Conservation (phyloP, 2,329 filamentous ascomycete genomes). For the Aspergillus sclerotialis region DNA sequence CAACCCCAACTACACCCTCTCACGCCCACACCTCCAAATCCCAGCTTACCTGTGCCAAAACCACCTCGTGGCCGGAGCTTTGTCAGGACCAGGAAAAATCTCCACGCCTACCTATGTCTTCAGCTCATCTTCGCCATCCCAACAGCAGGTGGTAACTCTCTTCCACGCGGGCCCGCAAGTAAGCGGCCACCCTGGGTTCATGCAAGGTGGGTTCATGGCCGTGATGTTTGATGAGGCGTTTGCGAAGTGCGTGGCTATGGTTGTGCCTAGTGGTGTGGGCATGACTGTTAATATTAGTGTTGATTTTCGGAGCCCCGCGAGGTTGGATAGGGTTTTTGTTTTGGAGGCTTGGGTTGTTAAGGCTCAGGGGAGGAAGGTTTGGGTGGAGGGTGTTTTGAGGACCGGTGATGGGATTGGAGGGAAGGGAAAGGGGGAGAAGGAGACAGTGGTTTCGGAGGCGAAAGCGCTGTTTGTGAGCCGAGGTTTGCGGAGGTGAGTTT, state of each 20-base stretch:
- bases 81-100: too few species aligned
- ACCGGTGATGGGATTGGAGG: slow-evolving; percentile 7
- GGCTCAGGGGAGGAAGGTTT: slow-evolving; percentile 31
- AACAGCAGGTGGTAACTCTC: slow-evolving; percentile 14
- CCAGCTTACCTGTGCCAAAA: too few species aligned
- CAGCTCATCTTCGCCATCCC: neutral
- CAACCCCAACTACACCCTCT: too few species aligned
- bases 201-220: slow-evolving; percentile 27
- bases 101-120: too few species aligned
- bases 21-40: too few species aligned
- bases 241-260: slow-evolving; percentile 26
- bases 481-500: slow-evolving; percentile 29
- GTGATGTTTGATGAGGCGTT: slow-evolving; percentile 33
- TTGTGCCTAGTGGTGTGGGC: slow-evolving; percentile 24
- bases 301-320: slow-evolving; percentile 27
- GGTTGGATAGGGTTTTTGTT: slow-evolving; percentile 25
- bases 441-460: slow-evolving; percentile 27
- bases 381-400: slow-evolving; percentile 22
- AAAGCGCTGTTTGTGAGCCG: slow-evolving; percentile 33
- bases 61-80: too few species aligned
- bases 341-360: slow-evolving; percentile 23
- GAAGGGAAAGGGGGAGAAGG: slow-evolving; percentile 15
- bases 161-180: slow-evolving; percentile 28
- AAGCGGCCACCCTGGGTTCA: slow-evolving; percentile 28
- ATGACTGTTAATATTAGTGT: slow-evolving; percentile 33